phyloP scores from a whole-genome alignment of 2,329 filamentous ascomycete genomes.

The Curvularia sp. region DNA sequence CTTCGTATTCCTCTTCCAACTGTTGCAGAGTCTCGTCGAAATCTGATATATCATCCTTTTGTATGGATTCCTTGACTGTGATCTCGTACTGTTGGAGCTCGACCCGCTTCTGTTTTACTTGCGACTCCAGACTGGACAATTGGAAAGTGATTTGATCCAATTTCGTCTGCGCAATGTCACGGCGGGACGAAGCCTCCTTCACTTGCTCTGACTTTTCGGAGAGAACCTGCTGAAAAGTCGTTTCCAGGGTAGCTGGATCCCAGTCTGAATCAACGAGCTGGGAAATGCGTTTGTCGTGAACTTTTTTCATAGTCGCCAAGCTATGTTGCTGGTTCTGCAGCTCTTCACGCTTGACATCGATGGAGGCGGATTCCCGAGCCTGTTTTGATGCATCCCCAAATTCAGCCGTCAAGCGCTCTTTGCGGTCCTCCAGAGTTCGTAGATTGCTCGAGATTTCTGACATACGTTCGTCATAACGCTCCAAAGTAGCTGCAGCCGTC shows the following conservation, averaged over 20 bases:
- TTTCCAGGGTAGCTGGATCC: constrained; percentile 73
- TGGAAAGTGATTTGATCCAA: constrained; percentile 79
- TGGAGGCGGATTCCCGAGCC: constrained; percentile 80
- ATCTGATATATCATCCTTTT: constrained; percentile 49
- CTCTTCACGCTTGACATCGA: constrained; percentile 85
- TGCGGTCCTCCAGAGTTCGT: constrained; percentile 73
- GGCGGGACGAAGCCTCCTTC: constrained; percentile 70
- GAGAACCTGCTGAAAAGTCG: constrained; percentile 70
- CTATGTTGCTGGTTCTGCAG: constrained; percentile 74
- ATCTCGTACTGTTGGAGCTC: constrained; percentile 69
- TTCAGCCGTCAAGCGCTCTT: constrained; percentile 76
- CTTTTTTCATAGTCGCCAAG: constrained; percentile 77
- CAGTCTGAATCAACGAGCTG: constrained; percentile 70
- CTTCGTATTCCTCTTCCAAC: constrained; percentile 60
- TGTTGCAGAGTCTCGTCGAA: constrained; percentile 62
- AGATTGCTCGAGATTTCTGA: constrained; percentile 70
- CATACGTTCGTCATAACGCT: constrained; percentile 75
- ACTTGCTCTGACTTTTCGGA: constrained; percentile 65
- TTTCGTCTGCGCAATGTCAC: constrained; percentile 74
- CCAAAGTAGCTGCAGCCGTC: constrained; percentile 67
- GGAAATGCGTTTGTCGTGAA: constrained; percentile 75
- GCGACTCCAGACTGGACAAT: constrained; percentile 70
- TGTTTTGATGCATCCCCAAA: constrained; percentile 82
- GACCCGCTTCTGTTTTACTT: constrained; percentile 67
- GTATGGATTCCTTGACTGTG: constrained; percentile 64